Percentiles rank a stretch among this genome's conserved stretches.
Conservation (phyloP, 2,329 filamentous ascomycete species). For the Alternaria arbusti region DNA sequence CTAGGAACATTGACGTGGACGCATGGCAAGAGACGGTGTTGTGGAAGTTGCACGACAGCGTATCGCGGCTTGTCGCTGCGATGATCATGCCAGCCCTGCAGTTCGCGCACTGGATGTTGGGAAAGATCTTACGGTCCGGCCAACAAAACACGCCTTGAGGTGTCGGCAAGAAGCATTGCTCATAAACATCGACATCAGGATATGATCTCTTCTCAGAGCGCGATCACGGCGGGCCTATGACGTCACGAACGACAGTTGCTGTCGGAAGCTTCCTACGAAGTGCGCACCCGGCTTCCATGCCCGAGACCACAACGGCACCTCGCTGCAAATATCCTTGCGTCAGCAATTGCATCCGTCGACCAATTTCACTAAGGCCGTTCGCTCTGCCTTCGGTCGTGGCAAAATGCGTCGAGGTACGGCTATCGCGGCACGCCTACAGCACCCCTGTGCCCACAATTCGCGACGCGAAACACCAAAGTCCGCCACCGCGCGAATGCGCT, state of each 20-base stretch:
- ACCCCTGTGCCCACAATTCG: neutral
- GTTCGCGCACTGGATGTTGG: slow-evolving; percentile 44
- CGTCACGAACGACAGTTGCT: neutral
- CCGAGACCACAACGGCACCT: neutral
- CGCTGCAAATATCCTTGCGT: neutral
- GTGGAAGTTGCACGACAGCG: slow-evolving; percentile 41
- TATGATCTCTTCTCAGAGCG: rapidly evolving
- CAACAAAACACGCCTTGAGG: neutral
- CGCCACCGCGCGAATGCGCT: neutral
- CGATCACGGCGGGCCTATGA: rapidly evolving
- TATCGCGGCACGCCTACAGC: neutral
- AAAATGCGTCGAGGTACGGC: neutral
- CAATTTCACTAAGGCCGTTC: neutral
- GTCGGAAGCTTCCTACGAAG: rapidly evolving
- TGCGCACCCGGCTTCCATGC: rapidly evolving
- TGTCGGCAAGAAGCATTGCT: neutral
- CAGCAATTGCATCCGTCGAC: neutral
- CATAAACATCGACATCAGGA: neutral
- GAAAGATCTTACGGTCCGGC: slow-evolving; percentile 37
- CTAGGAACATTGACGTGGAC: slow-evolving; percentile 35
- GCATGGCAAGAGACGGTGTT: slow-evolving; percentile 38
- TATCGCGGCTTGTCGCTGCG: slow-evolving; percentile 35
- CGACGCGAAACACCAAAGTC: neutral
- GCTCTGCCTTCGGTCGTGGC: neutral
- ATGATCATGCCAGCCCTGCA: slow-evolving; percentile 41